Evolutionary conservation across 1,284 basidiomycete genomes (phyloP), one percentile per base, ranked within the genome.

Genomic region (Kwoniella shivajii): DNA sequence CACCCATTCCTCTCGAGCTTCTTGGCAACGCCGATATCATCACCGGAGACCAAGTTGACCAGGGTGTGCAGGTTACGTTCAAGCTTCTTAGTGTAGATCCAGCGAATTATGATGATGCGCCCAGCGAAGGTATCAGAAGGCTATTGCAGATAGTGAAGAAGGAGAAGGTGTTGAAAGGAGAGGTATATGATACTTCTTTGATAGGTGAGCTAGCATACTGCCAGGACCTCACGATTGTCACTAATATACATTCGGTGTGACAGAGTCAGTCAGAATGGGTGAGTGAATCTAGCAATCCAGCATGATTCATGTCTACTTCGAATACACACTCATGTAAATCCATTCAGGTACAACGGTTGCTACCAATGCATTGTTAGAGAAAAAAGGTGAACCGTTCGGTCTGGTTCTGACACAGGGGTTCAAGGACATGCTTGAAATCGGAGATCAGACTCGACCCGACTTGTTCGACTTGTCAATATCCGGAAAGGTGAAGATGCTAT

Each of bases 71-170:
- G 34, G 68, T 79, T 48, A 73, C 77, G 37, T 70, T 79, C 68
- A 78, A 79, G 68, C 71, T 79, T 6, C 65, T 79, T 27, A 73
- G 70, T 9, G 76, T 75, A 43, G 77, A 79, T 55, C 70, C 77
- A 6, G 63, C 63, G 20, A 78, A 78, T 57, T 79, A 79, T 65
- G 64, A 70, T 31, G 78, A 79, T 53, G 77, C 78, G 4, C 77
- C 77, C 13, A 74, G 68, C 31, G 78, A 79, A 55, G 78, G 75
- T 4, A 72, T 79, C 13, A 59, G 77, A 9, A 63, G 76, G 33
- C 67, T 78, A 46, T 63, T 79, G 47, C 73, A 78, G 55, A 68
- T 64, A 1, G 71, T 73, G 4, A 67, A 64, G 43, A 62, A 68
- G 16, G 41, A 51, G 14, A 53, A 48, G 3, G 63, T 79, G 7